Evolutionary conservation across 352 stramenopile species (phyloP), one percentile per base, ranked within the genome.

Genomic region (Phytopythium chamaehyphon): DNA sequence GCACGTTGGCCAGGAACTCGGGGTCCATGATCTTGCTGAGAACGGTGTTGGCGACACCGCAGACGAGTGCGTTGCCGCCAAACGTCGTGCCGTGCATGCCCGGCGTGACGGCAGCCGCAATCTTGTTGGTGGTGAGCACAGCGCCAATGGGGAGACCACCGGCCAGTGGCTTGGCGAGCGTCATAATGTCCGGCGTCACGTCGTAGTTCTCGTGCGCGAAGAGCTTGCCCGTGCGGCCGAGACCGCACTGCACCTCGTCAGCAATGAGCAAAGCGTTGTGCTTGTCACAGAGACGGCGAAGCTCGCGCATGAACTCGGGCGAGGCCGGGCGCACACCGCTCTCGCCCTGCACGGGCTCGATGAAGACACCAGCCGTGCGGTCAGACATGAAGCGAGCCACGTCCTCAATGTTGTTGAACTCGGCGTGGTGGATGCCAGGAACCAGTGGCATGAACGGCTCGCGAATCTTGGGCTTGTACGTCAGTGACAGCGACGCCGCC

Each of bases 171-270:
- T 99, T 99, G n/a, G 96, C 96, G 31, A 94, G 92, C 54, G 93
- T 98, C 74, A 99, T 97, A 22, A 98, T 88, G 73, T 99, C 96
- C 0, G 96, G 95, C 31, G 89, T 83, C 26, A 98, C 73, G 54
- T 82, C 86, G 21, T 98, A 84, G 57, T 98, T 78, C 73, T 98
- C 73, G 66, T 98, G 95, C 46, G 89, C 94, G 78, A 97, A 99
- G 8, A 98, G 59, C 56, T 81, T 96, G 51, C 96, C 96, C 31
- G 89, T 98, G 35, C 96, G 92, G 16, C 93, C 95, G n/a, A 99
- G 75, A 33, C 97, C 97, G 37, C 94, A 87, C 77, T 99, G 97
- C 23, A 99, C 96, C 78, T 99, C 97, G 78, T 99, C 97, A n/a
- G 84, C 91, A 66, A 99, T 99, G 48, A 99, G 72, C 39, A 99